A percentile compares a stretch with the other conserved stretches of the same genome.
Conservation (phyloP, 2,329 filamentous ascomycete species). For the Ceratocystis ficicola region DNA sequence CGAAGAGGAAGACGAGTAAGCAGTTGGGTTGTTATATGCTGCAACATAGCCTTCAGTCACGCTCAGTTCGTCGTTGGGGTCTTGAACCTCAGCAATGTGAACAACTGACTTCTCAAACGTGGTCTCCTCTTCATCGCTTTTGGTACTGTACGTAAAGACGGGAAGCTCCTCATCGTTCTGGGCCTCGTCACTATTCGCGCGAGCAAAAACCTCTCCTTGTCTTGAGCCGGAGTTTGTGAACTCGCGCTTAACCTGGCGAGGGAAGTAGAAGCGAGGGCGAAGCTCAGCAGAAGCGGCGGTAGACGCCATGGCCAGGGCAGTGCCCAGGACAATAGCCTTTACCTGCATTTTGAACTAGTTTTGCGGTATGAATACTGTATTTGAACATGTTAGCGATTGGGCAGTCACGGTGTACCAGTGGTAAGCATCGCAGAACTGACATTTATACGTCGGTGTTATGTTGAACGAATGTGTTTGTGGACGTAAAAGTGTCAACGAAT, state of each 20-base stretch:
- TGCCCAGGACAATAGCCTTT: conserved; percentile 35
- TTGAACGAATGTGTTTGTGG: conserved; percentile 45
- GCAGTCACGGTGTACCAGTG: background rate
- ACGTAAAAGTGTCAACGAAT: conserved; percentile 44
- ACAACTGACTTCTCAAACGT: conserved; percentile 3
- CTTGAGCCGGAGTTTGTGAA: conserved; percentile 36
- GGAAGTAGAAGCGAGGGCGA: conserved; percentile 45
- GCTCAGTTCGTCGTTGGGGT: background rate
- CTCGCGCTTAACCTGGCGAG: conserved; percentile 43
- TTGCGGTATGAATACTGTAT: background rate
- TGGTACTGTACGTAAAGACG: conserved; percentile 9
- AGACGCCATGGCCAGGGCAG: conserved; percentile 39
- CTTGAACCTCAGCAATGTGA: background rate
- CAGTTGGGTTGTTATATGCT: background rate
- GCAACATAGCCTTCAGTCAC: background rate
- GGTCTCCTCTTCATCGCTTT: conserved; percentile 6
- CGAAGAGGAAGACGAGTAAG: background rate
- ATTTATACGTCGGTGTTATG: conserved; percentile 35
- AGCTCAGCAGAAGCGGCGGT: conserved; percentile 35
- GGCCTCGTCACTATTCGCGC: conserved; percentile 5
- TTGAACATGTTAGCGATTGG: background rate
- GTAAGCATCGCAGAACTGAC: background rate
- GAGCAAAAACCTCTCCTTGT: conserved; percentile 26
- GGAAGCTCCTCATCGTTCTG: background rate
- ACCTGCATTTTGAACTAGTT: conserved; percentile 37